phyloP scores from a whole-genome alignment of 108 stramenopile genomes.

The Fragilaria crotonensis region DNA sequence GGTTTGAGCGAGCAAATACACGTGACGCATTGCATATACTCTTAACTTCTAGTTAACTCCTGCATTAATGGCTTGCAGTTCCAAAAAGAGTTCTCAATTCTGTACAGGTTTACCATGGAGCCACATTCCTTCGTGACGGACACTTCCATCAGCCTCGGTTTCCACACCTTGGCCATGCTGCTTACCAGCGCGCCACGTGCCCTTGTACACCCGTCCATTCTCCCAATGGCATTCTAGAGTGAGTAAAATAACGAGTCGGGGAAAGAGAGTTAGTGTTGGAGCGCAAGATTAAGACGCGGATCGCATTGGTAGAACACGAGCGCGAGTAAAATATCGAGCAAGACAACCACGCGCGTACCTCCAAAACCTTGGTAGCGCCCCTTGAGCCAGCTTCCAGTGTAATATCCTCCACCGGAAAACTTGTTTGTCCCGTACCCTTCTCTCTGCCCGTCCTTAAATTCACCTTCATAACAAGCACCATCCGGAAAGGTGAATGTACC shows the following conservation, averaged over 20 bases:
- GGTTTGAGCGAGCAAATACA: no score
- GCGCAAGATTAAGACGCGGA: no score
- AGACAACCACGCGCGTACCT: neutral
- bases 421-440: neutral
- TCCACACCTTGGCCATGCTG: conserved; percentile 46
- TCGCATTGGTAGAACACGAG: no score
- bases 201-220: conserved; percentile 17
- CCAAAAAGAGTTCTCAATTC: no score
- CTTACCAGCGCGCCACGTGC: conserved; percentile 50
- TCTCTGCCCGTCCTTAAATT: conserved; percentile 16
- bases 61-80: no score
- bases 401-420: neutral
- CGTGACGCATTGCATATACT: no score
- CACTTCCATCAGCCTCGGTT: conserved; percentile 44
- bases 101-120: conserved; percentile 46
- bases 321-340: neutral
- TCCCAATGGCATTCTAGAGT: conserved; percentile 41
- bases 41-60: no score
- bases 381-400: neutral
- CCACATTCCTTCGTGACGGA: conserved; percentile 56
- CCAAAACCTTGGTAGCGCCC: neutral
- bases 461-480: conserved; percentile 22
- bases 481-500: conserved; percentile 8
- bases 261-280: no score
- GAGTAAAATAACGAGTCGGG: no score